Evolutionary conservation across 208 protist species (phyloP), one percentile per base, ranked within the genome.

Genomic region (Zelonia costaricensis): DNA sequence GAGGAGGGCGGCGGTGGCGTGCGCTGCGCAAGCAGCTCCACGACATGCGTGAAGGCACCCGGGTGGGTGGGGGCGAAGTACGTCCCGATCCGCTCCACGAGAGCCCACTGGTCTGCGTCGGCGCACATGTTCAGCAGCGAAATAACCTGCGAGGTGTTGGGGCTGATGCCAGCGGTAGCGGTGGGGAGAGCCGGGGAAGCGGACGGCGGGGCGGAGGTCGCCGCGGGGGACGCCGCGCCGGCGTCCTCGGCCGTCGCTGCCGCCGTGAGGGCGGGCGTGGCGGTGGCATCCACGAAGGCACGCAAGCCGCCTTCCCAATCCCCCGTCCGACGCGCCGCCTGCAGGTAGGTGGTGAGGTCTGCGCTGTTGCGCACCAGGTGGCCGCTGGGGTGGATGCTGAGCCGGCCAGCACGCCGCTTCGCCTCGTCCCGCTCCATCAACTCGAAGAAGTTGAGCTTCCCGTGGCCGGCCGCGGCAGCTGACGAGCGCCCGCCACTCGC

Each of bases 291-390:
- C 16, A 63, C 45, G 69, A 95, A 95, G 18, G 63, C 74, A 16
- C 22, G 35, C 36, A 93, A 54, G n/a, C 75, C 86, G 23, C 89
- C 86, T 57, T 91, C 76, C 86, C 86, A 95, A 22, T 74, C 75
- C 13, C 68, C 66, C 58, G 87, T 90, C 6, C 73, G 74, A 51
- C 62, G 63, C 1, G 84, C 76, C 7, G 73, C 64, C 0, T 70
- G 57, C 18, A 95, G 68, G 63, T 81, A 83, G n/a, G 80, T 66
- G 33, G 81, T 74, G 15, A 95, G 74, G 58, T 95, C 86, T 27
- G 71, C 54, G 62, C 80, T 85, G 67, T 92, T 95, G 22, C 69
- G 67, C 36, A 91, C 66, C 35, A 73, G 77, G 40, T 36, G 57
- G 60, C 44, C 66, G 35, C 53, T 68, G 44, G 44, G 23, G 27